A percentile compares a stretch with the other conserved stretches of the same genome.
These are phyloP conservation scores for Plantago major DNA, from an alignment of 257 asterid genomes.

Conservation along the genomic window DNA sequence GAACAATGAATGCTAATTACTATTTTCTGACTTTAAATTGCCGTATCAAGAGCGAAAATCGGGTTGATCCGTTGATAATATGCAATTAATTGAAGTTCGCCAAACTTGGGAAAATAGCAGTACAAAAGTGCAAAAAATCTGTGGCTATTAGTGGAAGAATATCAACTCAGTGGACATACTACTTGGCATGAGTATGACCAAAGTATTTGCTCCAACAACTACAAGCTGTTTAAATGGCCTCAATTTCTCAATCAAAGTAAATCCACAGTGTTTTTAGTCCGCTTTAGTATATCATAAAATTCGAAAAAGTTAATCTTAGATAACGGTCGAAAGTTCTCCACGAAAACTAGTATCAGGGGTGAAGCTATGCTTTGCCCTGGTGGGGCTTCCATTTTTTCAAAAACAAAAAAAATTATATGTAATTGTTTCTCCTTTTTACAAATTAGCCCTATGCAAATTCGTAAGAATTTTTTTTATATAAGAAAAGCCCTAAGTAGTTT, in stretches of 20 bases:
- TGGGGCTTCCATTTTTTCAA: too few relatives aligned
- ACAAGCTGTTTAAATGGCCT: slow-evolving; percentile 1
- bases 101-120: slow-evolving; percentile 22
- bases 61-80: slow-evolving; percentile 14
- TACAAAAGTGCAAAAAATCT: slow-evolving; percentile 10
- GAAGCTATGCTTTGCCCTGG: too few relatives aligned
- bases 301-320: too few relatives aligned
- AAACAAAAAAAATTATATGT: too few relatives aligned
- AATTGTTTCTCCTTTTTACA: too few relatives aligned
- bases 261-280: too few relatives aligned
- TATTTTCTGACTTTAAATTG: slow-evolving; percentile 4
- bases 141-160: slow-evolving; percentile 17
- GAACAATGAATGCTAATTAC: slow-evolving; percentile 14
- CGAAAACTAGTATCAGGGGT: too few relatives aligned
- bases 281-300: too few relatives aligned
- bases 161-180: slow-evolving; percentile 17
- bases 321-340: too few relatives aligned
- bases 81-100: slow-evolving; percentile 16
- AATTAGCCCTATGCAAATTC: too few relatives aligned
- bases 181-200: slow-evolving; percentile 26
- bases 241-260: neutral
- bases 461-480: too few relatives aligned
- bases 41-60: slow-evolving; percentile 7
- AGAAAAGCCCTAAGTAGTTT: too few relatives aligned
- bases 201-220: slow-evolving; percentile 16